A percentile compares a stretch with the other conserved stretches of the same genome.
phyloP scores from a whole-genome alignment of 2,329 filamentous ascomycete species.

The Colletotrichum musicola region DNA sequence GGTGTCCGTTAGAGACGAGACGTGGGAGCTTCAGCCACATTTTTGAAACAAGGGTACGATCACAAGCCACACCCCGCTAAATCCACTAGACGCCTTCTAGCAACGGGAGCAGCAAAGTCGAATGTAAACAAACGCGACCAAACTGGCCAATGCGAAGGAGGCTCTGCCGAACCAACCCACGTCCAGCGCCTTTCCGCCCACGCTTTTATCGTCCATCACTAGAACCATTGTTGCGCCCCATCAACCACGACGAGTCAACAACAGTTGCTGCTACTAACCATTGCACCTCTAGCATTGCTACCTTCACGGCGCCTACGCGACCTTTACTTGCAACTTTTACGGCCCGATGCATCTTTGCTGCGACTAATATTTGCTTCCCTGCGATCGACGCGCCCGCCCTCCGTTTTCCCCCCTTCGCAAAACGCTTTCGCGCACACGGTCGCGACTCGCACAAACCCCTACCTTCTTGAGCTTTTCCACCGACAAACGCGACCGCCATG shows the following conservation, averaged over 20 bases:
- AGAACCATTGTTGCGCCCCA: not conserved
- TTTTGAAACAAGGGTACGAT: not conserved
- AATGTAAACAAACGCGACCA: conserved; percentile 42
- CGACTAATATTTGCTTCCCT: conserved; percentile 31
- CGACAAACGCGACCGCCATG: conserved; percentile 8
- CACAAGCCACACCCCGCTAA: conserved; percentile 33
- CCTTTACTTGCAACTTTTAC: not conserved
- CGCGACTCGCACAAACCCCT: conserved; percentile 5
- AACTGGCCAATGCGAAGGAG: conserved; percentile 24
- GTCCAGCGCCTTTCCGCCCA: conserved; percentile 19
- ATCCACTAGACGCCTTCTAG: conserved; percentile 38
- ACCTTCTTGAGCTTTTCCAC: not conserved
- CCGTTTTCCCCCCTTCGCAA: conserved; percentile 5
- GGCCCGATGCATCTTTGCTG: conserved; percentile 33
- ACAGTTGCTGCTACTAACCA: conserved; percentile 16
- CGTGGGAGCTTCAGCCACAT: not conserved
- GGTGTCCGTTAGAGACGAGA: not conserved
- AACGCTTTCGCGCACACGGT: conserved; percentile 9
- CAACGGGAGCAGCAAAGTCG: conserved; percentile 33
- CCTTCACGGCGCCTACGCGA: conserved; percentile 6
- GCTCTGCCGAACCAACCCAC: conserved; percentile 20
- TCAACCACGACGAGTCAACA: conserved; percentile 8
- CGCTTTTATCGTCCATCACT: conserved; percentile 19
- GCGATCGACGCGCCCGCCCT: conserved; percentile 34
- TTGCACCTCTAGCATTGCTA: conserved; percentile 24